Evolutionary conservation across 2,329 filamentous ascomycete genomes (phyloP), one percentile per base, ranked within the genome.

Genomic region (Chaetomiaceae sp.): DNA sequence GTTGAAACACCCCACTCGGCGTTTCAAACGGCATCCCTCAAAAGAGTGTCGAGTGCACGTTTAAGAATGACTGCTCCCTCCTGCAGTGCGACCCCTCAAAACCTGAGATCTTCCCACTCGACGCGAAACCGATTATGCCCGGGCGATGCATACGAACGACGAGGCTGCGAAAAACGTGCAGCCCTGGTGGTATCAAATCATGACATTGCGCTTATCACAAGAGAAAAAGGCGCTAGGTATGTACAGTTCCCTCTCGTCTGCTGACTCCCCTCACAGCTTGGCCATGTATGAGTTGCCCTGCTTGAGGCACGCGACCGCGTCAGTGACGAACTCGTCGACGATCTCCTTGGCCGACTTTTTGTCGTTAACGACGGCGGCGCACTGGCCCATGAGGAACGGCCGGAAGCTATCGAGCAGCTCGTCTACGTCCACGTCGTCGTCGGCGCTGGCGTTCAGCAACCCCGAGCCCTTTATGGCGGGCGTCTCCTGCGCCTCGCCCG

Each of bases 331-430:
- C 73, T 98, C 93, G 62, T 98, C 93, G 32, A 98, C 84, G 51
- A 98, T 91, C 15, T 68, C 86, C 78, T 90, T 94, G 52, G 93
- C 93, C 32, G 78, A 73, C 81, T 94, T 94, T 75, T 84, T 86
- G 72, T 97, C 89, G 62, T 91, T 93, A 47, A 93, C 86, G 26
- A 96, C 88, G 22, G 93, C 91, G 30, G 93, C 86, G 51, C 87
- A 91, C 78, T 97, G 94, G 67, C 93, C 93, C 93, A 98, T 98
- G 58, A 96, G 71, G 75, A 81, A 95, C 12, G 90, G 90, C 49
- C 88, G 79, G 61, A 88, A 90, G 64, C 93, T 88, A 66, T 97
- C 93, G 72, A 98, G 82, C 27, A 85, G 79, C 33, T 97, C 88
- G 50, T 96, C 90, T 48, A 87, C 79, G 50, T 86, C 78, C 38